Evolutionary conservation across 1,284 basidiomycete genomes (phyloP).

Genomic region (Heterobasidion occidentale): DNA sequence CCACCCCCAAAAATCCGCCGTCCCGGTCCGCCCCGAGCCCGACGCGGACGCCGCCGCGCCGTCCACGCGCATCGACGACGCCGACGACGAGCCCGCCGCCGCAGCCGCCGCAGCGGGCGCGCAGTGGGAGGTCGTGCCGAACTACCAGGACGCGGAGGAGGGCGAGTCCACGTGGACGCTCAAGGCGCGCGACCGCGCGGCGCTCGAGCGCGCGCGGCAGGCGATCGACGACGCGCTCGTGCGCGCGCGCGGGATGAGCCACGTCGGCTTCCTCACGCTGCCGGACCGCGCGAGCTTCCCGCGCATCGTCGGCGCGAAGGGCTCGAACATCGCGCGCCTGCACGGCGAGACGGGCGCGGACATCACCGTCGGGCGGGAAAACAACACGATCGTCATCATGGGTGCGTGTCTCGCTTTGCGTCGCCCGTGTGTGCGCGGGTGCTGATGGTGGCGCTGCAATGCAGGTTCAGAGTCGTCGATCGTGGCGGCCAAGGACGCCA

Average conservation of each 20-base stretch:
- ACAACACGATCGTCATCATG: constrained; percentile 76
- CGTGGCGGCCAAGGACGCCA: constrained; percentile 72
- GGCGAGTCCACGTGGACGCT: constrained; percentile 81
- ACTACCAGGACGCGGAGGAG: constrained; percentile 74
- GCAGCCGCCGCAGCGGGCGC: no score
- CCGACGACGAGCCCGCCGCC: constrained; percentile 30
- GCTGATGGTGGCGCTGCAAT: not conserved
- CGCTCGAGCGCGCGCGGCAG: constrained; percentile 66
- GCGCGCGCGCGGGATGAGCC: constrained; percentile 66
- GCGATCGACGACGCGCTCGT: constrained; percentile 65
- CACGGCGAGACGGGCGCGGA: constrained; percentile 84
- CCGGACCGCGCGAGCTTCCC: constrained; percentile 73
- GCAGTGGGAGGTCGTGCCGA: constrained; percentile 70
- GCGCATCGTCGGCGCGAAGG: constrained; percentile 83
- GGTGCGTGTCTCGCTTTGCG: constrained; percentile 40
- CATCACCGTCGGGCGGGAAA: constrained; percentile 84
- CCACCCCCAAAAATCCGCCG: constrained; percentile 56
- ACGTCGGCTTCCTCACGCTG: constrained; percentile 73
- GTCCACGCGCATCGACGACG: constrained; percentile 77
- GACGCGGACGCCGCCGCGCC: constrained; percentile 28
- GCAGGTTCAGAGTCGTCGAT: constrained; percentile 66
- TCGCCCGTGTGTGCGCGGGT: not conserved
- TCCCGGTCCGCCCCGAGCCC: constrained; percentile 50
- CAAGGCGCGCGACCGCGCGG: constrained; percentile 69
- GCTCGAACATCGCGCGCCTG: constrained; percentile 79